Conservation (phyloP, 169 alveolate genomes). For the Plasmodium sp. region DNA sequence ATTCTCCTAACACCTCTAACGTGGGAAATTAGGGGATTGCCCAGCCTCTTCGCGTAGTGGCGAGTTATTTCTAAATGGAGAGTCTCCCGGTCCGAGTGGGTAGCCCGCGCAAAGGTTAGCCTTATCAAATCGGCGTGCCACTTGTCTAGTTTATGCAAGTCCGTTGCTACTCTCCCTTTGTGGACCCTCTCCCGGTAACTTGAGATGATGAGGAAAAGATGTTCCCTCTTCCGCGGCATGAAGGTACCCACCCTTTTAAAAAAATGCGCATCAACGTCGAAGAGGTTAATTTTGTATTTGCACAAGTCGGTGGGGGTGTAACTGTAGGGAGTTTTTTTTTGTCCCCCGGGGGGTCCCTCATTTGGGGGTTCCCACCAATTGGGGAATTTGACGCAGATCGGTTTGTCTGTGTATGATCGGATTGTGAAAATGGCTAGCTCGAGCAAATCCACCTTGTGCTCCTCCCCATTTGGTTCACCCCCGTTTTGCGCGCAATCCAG, state of each 20-base stretch:
- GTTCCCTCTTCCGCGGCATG: conserved; percentile 7
- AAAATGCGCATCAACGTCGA: conserved; percentile 8
- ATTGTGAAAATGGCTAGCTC: conserved; percentile 32
- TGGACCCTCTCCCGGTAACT: background rate
- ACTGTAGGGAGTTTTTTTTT: background rate
- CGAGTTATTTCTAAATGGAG: background rate
- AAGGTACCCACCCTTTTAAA: background rate
- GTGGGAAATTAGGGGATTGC: background rate
- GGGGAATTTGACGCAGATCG: conserved; percentile 3
- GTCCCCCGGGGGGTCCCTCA: background rate
- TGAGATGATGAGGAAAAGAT: conserved; percentile 19
- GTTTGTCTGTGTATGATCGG: conserved; percentile 17
- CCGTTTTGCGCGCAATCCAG: background rate
- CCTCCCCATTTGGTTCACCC: background rate
- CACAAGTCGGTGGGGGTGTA: background rate
- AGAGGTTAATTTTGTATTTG: conserved; percentile 43
- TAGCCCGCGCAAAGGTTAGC: background rate
- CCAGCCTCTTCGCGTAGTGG: background rate
- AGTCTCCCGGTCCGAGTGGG: background rate
- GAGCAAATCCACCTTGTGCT: background rate
- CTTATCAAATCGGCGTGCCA: background rate
- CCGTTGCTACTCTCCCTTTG: background rate
- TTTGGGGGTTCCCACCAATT: background rate
- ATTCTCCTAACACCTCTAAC: background rate
- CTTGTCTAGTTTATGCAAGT: background rate